A percentile compares a stretch with the other conserved stretches of the same genome.
These are phyloP conservation scores for Oryza brachyantha DNA, from an alignment of 176 grass and related monocot genomes.

Conservation along the genomic window DNA sequence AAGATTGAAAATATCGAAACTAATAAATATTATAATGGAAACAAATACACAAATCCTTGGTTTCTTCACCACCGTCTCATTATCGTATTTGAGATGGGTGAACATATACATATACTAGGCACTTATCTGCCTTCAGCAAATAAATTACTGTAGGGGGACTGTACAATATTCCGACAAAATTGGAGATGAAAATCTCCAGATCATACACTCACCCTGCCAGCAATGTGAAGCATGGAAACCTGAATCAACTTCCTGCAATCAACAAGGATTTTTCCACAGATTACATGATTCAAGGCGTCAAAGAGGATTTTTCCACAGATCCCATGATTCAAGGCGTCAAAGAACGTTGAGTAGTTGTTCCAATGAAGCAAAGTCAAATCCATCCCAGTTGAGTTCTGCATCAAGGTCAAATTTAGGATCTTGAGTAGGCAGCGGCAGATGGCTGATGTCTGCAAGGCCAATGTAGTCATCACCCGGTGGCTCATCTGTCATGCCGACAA, in stretches of 20 bases:
- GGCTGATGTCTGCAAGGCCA: conserved; percentile 44
- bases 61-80: conserved; percentile 12
- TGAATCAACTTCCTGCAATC: background rate
- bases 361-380: conserved; percentile 24
- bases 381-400: conserved; percentile 34
- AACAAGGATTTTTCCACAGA: background rate
- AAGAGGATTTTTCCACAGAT: background rate
- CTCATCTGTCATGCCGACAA: conserved; percentile 5
- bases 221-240: background rate
- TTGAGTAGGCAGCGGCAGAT: conserved; percentile 26
- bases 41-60: background rate
- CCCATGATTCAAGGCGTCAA: background rate
- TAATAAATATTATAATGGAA: background rate
- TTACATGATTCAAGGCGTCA: background rate
- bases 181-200: conserved; percentile 9
- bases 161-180: conserved; percentile 29
- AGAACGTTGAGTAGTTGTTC: background rate
- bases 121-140: background rate
- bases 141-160: conserved; percentile 21
- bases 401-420: conserved; percentile 34
- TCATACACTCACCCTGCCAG: background rate
- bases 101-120: conserved; percentile 25
- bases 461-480: conserved; percentile 36
- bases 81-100: background rate
- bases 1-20: background rate